Evolutionary conservation across 768 basidiomycete species (phyloP).

Genomic region (Fibroporia radiculosa): DNA sequence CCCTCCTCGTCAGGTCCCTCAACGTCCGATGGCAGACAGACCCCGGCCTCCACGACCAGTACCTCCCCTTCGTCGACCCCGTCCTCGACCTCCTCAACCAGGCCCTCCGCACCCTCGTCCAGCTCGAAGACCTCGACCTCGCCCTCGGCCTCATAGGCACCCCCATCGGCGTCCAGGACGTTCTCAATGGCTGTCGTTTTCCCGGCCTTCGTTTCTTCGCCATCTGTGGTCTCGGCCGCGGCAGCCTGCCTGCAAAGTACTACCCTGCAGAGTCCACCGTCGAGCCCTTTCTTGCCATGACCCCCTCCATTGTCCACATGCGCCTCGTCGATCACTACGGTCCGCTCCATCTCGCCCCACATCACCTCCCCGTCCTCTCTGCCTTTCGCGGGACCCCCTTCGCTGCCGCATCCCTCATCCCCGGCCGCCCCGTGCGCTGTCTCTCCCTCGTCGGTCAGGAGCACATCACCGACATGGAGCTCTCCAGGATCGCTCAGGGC

Average conservation of each 20-base stretch:
- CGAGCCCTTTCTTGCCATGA: slow-evolving; percentile 33
- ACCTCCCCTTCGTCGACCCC: slow-evolving; percentile 17
- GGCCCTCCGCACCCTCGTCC: slow-evolving; percentile 33
- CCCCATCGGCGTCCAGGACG: slow-evolving; percentile 20
- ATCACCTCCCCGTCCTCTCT: slow-evolving; percentile 39
- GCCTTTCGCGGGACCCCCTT: slow-evolving; percentile 54
- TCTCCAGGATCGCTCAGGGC: slow-evolving; percentile 41
- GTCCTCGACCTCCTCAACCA: slow-evolving; percentile 23
- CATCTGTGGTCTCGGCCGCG: slow-evolving; percentile 25
- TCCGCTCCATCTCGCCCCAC: slow-evolving; percentile 32
- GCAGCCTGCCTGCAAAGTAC: slow-evolving; percentile 30
- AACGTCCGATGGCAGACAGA: slow-evolving; percentile 49
- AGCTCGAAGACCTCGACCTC: slow-evolving; percentile 51
- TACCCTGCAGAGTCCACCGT: slow-evolving; percentile 23
- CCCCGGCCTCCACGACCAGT: slow-evolving; percentile 19
- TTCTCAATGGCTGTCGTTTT: slow-evolving; percentile 20
- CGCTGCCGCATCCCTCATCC: slow-evolving; percentile 52
- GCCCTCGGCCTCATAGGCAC: slow-evolving; percentile 41
- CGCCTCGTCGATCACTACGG: slow-evolving; percentile 36
- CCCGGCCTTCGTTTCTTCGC: slow-evolving; percentile 25
- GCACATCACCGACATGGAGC: slow-evolving; percentile 44
- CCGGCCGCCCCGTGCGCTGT: slow-evolving; percentile 49
- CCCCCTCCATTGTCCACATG: slow-evolving; percentile 34
- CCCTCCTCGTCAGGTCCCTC: slow-evolving; percentile 36
- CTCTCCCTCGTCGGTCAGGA: slow-evolving; percentile 53